Percentiles rank a stretch among this genome's conserved stretches.
phyloP scores from a whole-genome alignment of 2,329 filamentous ascomycete species.

The Anthostomella pinea region DNA sequence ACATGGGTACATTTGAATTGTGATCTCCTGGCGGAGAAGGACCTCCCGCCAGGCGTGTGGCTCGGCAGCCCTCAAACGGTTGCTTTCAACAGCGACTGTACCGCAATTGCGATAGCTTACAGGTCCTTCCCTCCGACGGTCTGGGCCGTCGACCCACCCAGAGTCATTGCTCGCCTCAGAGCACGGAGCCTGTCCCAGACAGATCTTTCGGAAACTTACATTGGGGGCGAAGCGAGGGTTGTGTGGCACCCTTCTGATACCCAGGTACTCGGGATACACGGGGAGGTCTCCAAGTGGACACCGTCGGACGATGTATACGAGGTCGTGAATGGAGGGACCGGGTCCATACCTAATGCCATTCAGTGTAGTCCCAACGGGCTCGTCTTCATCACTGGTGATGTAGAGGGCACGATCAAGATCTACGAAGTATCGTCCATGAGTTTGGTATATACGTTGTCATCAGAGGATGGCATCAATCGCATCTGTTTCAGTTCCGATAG shows the following conservation, averaged over 20 bases:
- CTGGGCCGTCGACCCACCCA: conserved; percentile 19
- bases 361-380: conserved; percentile 14
- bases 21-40: conserved; percentile 11
- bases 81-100: conserved; percentile 17
- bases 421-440: conserved; percentile 18
- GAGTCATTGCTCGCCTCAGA: conserved; percentile 19
- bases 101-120: conserved; percentile 18
- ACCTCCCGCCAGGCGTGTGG: conserved; percentile 10
- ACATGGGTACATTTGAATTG: conserved; percentile 5
- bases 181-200: conserved; percentile 6
- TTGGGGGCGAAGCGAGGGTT: conserved; percentile 9
- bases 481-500: conserved; percentile 18
- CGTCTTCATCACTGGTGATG: conserved; percentile 17
- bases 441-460: conserved; percentile 18
- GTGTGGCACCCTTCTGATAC: conserved; percentile 21
- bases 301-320: conserved; percentile 18
- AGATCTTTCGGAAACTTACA: conserved; percentile 7
- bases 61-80: conserved; percentile 13
- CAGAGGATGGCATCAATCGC: conserved; percentile 11
- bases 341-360: conserved; percentile 10
- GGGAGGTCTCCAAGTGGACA: conserved; percentile 26
- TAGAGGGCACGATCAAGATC: conserved; percentile 16
- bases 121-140: conserved; percentile 14
- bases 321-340: conserved; percentile 13
- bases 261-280: conserved; percentile 23